These are phyloP conservation scores for Plenodomus lindquistii DNA, from an alignment of 2,329 filamentous ascomycete species.

Conservation along the genomic window DNA sequence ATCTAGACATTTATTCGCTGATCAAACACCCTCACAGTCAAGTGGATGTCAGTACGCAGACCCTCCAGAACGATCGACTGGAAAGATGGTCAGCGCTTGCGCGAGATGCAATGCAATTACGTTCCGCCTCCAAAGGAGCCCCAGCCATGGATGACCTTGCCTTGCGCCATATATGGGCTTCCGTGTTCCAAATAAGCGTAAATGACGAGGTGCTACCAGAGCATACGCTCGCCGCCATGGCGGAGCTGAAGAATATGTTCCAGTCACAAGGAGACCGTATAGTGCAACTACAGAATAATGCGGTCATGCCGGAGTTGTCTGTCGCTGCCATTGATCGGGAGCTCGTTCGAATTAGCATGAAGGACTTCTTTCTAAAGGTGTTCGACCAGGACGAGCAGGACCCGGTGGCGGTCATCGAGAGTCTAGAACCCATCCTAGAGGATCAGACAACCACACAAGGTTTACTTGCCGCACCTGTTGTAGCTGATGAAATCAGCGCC, in stretches of 20 bases:
- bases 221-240: slow-evolving; percentile 64
- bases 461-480: slow-evolving; percentile 4
- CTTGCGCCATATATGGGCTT: slow-evolving; percentile 69
- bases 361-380: slow-evolving; percentile 91
- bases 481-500: slow-evolving; percentile 6
- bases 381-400: slow-evolving; percentile 83
- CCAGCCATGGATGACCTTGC: slow-evolving; percentile 48
- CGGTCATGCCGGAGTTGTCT: slow-evolving; percentile 85
- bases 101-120: slow-evolving; percentile 55
- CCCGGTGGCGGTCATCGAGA: slow-evolving; percentile 84
- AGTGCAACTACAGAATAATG: slow-evolving; percentile 77
- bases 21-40: slow-evolving; percentile 65
- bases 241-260: slow-evolving; percentile 63
- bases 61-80: slow-evolving; percentile 61
- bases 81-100: slow-evolving; percentile 64
- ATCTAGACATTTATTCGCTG: slow-evolving; percentile 67
- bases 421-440: slow-evolving; percentile 87
- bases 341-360: slow-evolving; percentile 88
- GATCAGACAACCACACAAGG: slow-evolving; percentile 44
- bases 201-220: slow-evolving; percentile 60
- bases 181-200: slow-evolving; percentile 64
- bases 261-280: slow-evolving; percentile 52
- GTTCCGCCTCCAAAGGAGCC: slow-evolving; percentile 27
- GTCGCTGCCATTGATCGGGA: slow-evolving; percentile 83
- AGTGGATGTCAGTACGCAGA: slow-evolving; percentile 55